Evolutionary conservation across 2,329 filamentous ascomycete species (phyloP).

Genomic region (Beauveria rudraprayagi): DNA sequence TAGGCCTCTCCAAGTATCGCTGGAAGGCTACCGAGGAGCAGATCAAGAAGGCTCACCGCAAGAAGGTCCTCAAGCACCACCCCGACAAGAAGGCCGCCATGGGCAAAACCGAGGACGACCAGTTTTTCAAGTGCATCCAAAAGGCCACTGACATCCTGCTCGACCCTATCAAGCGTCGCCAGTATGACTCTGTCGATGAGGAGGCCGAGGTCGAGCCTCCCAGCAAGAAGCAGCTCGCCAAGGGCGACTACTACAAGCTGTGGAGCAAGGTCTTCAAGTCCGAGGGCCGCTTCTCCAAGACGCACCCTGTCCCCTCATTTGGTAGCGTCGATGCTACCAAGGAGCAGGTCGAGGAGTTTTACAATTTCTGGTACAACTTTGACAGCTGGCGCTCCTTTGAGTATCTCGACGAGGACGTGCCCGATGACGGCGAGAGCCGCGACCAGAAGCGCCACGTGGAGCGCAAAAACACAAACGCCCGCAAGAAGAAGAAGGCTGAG

Average conservation of each 20-base stretch:
- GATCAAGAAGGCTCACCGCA: constrained; percentile 98
- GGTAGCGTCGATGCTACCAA: constrained; percentile 77
- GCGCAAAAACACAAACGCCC: constrained; percentile 94
- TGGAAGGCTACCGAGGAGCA: constrained; percentile 92
- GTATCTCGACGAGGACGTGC: constrained; percentile 97
- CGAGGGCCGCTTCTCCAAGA: constrained; percentile 87
- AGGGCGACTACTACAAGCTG: constrained; percentile 90
- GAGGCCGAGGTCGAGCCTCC: constrained; percentile 87
- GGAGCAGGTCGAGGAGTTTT: constrained; percentile 89
- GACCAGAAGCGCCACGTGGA: constrained; percentile 98
- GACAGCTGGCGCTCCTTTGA: constrained; percentile 97
- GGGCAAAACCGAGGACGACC: constrained; percentile 82
- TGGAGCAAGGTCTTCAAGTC: constrained; percentile 87
- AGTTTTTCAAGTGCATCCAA: constrained; percentile 99
- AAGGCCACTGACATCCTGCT: constrained; percentile 91
- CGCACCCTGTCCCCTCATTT: constrained; percentile 77
- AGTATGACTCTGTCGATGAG: constrained; percentile 96
- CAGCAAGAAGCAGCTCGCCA: constrained; percentile 78
- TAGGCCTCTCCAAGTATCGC: constrained; percentile 87
- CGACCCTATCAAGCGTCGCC: constrained; percentile 84
- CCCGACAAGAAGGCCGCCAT: constrained; percentile 97
- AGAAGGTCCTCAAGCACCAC: constrained; percentile 98
- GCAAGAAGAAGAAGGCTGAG: constrained; percentile 99
- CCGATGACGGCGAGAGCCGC: constrained; percentile 97
- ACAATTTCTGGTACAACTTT: constrained; percentile 99